A percentile compares a stretch with the other conserved stretches of the same genome.
Evolutionary conservation across 2,329 filamentous ascomycete genomes (phyloP).

Genomic region (Diaporthe helianthi): DNA sequence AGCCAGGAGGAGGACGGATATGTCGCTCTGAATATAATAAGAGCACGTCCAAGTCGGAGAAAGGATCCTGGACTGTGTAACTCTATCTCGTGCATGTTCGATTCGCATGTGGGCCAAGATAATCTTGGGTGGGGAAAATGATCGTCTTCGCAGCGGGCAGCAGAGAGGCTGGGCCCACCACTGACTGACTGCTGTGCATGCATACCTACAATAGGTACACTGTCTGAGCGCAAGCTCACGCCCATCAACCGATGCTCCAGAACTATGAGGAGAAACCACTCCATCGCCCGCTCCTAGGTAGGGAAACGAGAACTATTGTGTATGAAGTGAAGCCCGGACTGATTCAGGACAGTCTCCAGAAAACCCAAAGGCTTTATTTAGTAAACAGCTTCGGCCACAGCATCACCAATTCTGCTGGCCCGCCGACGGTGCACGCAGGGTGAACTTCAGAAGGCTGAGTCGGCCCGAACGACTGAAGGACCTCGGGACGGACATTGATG

Average conservation of each 20-base stretch:
- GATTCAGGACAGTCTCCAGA: slow-evolving; percentile 24
- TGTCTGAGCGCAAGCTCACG: slow-evolving; percentile 13
- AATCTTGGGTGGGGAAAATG: slow-evolving; percentile 8
- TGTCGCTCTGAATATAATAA: slow-evolving; percentile 16
- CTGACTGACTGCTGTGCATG: too few species aligned
- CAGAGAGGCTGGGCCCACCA: not conserved
- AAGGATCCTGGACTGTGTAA: slow-evolving; percentile 6
- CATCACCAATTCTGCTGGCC: not conserved
- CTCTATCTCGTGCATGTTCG: slow-evolving; percentile 21
- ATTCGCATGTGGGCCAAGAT: slow-evolving; percentile 5
- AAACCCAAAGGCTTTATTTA: slow-evolving; percentile 1
- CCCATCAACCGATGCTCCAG: not conserved
- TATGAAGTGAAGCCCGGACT: slow-evolving; percentile 11
- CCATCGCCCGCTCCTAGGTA: slow-evolving; percentile 1
- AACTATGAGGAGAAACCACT: not conserved
- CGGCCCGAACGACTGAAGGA: not conserved
- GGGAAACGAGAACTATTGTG: slow-evolving; percentile 2
- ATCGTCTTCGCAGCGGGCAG: slow-evolving; percentile 19
- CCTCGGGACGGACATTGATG: too few species aligned
- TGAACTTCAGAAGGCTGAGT: slow-evolving; percentile 6
- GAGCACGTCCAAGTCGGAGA: slow-evolving; percentile 8
- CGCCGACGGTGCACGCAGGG: slow-evolving; percentile 2
- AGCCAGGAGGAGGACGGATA: not conserved
- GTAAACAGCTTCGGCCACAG: not conserved
- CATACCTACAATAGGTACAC: too few species aligned